Evolutionary conservation across 495 filamentous ascomycete genomes (phyloP).

Genomic region (Xylaria acuta): DNA sequence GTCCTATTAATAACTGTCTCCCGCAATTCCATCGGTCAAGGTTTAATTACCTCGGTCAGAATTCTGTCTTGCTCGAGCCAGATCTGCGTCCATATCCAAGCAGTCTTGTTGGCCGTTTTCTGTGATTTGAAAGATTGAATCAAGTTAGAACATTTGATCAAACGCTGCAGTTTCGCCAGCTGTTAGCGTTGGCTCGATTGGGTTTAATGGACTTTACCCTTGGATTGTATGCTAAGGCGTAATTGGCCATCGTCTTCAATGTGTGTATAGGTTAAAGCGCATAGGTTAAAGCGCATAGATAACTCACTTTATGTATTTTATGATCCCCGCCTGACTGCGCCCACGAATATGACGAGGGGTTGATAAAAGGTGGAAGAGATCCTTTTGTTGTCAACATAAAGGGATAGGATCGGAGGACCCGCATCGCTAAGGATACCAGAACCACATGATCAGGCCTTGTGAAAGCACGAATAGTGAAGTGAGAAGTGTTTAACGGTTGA

Average conservation of each 20-base stretch:
- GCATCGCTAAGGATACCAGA: slow-evolving; percentile 8
- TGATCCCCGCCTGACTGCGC: neutral
- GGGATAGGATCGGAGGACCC: neutral
- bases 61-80: slow-evolving; percentile 10
- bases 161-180: neutral
- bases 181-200: neutral
- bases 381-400: neutral
- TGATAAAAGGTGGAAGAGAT: slow-evolving; percentile 1
- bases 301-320: neutral
- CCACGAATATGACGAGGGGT: neutral
- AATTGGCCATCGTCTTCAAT: neutral
- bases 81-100: neutral
- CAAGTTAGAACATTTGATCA: neutral
- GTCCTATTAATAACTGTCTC: neutral
- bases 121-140: neutral
- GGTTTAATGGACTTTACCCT: no score
- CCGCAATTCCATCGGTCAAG: neutral
- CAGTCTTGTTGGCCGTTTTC: neutral
- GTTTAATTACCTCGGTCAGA: neutral
- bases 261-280: no score
- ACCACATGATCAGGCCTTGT: neutral
- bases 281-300: neutral
- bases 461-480: neutral
- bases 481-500: neutral
- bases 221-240: neutral